Evolutionary conservation across 2,329 filamentous ascomycete genomes (phyloP), one percentile per base, ranked within the genome.

Genomic region (Alternaria brassicae): DNA sequence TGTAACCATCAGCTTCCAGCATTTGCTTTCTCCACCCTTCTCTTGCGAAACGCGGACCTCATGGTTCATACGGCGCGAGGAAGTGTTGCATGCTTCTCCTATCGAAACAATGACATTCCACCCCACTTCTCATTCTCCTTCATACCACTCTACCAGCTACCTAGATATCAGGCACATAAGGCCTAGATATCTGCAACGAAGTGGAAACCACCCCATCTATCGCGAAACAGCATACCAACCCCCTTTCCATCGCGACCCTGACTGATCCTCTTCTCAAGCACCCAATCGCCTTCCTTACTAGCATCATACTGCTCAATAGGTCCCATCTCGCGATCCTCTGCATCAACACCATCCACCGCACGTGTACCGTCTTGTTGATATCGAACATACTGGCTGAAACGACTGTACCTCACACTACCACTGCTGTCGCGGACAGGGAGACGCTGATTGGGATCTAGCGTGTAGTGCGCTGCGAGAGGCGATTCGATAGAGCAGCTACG

Each of bases 191-290:
- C 65, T 32, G 45, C 27, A 0, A 70, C 62, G 52, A 67, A 65
- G 23, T 67, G 61, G 37, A 61, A 70, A 0, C 59, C 53, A 15
- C 62, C 66, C 32, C 49, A 51, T 10, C 55, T 42, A 32, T 69
- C 61, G 8, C 58, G 47, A 25, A 64, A 72, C 55, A 72, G 15
- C 63, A 65, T 68, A 3, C 67, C 65, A 6, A 60, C 54, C 6
- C 59, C 56, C 21, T 53, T 48, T 10, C 60, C 59, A 34, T 60
- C 54, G 7, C 58, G 34, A 1, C 56, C 57, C 6, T 45, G 27
- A 50, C 62, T 65, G 7, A 69, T 41, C 44, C 62, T 45, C 53
- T 56, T 61, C 55, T 65, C 65, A 30, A 70, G 15, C 10, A 36
- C 53, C 69, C 69, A 72, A 10, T 70, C 65, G 2, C 23, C 61